Evolutionary conservation across 108 stramenopile genomes (phyloP).

Genomic region (Epipyxis sp.): DNA sequence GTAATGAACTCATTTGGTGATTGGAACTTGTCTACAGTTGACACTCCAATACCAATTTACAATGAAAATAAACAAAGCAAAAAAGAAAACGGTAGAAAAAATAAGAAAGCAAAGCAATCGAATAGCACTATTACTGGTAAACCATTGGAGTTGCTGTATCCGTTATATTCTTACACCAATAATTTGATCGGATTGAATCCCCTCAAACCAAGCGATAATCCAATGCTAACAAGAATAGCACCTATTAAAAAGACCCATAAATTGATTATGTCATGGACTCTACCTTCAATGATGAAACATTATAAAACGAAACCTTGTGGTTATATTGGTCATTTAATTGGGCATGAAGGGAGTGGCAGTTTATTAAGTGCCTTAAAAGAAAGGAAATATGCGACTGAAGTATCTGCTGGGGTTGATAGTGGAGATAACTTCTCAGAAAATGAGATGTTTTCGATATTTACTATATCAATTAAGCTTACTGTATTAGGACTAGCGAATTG

Average conservation of each 20-base stretch:
- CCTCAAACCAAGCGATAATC: background rate
- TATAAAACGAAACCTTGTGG: constrained; percentile 66
- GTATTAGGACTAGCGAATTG: constrained; percentile 45
- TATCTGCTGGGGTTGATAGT: constrained; percentile 71
- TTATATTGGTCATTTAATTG: constrained; percentile 82
- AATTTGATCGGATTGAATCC: too few relatives aligned
- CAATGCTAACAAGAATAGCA: constrained; percentile 52
- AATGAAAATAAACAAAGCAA: too few relatives aligned
- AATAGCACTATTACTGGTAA: too few relatives aligned
- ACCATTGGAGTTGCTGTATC: too few relatives aligned
- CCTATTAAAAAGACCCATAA: constrained; percentile 78
- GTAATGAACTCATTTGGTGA: too few relatives aligned
- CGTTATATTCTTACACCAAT: too few relatives aligned
- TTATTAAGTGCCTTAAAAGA: constrained; percentile 72
- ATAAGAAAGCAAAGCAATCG: too few relatives aligned
- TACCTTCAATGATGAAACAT: constrained; percentile 60
- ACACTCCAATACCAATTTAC: too few relatives aligned
- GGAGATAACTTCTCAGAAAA: constrained; percentile 36
- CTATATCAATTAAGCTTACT: constrained; percentile 11
- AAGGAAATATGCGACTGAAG: constrained; percentile 64
- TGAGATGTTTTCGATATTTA: constrained; percentile 41
- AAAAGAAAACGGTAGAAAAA: too few relatives aligned
- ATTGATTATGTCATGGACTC: constrained; percentile 77
- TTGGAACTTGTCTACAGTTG: too few relatives aligned
- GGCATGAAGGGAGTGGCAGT: constrained; percentile 90